Evolutionary conservation across 345 rosid genomes (phyloP), one percentile per base, ranked within the genome.

Genomic region (Eucalyptus victrix): DNA sequence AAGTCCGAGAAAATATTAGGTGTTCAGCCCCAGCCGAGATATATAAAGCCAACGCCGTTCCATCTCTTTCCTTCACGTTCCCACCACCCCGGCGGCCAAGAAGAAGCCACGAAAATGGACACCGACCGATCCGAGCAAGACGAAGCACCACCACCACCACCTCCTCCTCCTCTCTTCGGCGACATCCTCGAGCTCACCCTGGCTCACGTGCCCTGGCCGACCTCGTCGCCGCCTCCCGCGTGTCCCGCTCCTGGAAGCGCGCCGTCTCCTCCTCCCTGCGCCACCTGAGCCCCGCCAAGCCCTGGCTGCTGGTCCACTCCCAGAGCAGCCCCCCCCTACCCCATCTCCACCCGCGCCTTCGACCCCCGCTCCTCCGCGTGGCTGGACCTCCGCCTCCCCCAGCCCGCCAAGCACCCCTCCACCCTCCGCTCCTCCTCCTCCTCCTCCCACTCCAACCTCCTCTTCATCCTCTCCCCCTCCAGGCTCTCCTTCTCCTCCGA

Each of bases 341-440:
- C 88, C 49, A 80, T 85, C 40, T 6, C 93, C 58, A 24, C 94
- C 17, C 90, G 88, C 91, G 98, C 96, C 9, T 97, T 92, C 92
- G 99, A 97, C 89, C 98, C 99, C 1, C 95, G 95, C 24, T 95
- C 96, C 11, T n/a, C 89, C 26, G n/a, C 90, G 16, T 96, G 98
- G 99, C 87, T 95, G 86, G 90, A 92, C 49, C 81, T 97, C 90
- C 86, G 16, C 37, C 91, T 80, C 50, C 37, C 58, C 3, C 91
- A 91, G 30, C 89, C 93, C 9, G 65, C 90, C 56, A 23, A 72
- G 49, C 86, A 81, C 91, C 86, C 88, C 47, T 92, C 96, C 47
- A 49, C 60, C 65, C 92, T 93, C 91, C 93, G 95, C 32, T 95
- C 99, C 30, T 95, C 92, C 67, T 53, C 58, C n/a, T 95, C 99